phyloP scores from a whole-genome alignment of 2,329 filamentous ascomycete genomes.

The Fusarium sp. region DNA sequence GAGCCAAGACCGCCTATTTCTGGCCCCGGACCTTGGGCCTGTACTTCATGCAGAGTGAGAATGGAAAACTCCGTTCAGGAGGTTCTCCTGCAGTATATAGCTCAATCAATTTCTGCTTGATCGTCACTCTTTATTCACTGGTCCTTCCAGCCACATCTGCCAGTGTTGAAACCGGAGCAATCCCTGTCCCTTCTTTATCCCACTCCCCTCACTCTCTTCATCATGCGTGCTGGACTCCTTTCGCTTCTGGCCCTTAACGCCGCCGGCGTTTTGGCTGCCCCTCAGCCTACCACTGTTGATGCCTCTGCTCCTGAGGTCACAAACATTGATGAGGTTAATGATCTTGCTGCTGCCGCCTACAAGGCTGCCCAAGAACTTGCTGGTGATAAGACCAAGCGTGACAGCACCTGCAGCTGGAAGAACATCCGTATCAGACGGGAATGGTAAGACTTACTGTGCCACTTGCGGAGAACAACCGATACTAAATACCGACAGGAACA shows the following conservation, averaged over 20 bases:
- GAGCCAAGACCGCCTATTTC: neutral
- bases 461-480: accelerated
- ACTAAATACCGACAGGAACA: conserved; percentile 35
- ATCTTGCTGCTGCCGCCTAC: conserved; percentile 41
- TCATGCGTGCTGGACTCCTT: conserved; percentile 40
- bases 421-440: conserved; percentile 50
- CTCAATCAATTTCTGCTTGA: conserved; percentile 18
- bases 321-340: conserved; percentile 37
- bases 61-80: neutral
- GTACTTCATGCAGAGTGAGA: neutral
- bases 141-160: conserved; percentile 7
- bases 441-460: conserved; percentile 42
- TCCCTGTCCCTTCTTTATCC: conserved; percentile 17
- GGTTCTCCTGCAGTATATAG: conserved; percentile 25
- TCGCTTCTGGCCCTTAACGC: conserved; percentile 42
- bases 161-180: conserved; percentile 10
- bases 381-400: conserved; percentile 35
- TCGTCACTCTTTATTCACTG: conserved; percentile 11
- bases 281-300: conserved; percentile 22
- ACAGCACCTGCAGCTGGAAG: conserved; percentile 45
- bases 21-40: neutral
- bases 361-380: conserved; percentile 41
- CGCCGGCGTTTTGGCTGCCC: conserved; percentile 39
- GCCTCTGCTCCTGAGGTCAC: conserved; percentile 35
- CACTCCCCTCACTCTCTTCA: neutral